A percentile compares a stretch with the other conserved stretches of the same genome.
phyloP scores from a whole-genome alignment of 2,329 filamentous ascomycete genomes.

The Sporothrix pseudoabietina region DNA sequence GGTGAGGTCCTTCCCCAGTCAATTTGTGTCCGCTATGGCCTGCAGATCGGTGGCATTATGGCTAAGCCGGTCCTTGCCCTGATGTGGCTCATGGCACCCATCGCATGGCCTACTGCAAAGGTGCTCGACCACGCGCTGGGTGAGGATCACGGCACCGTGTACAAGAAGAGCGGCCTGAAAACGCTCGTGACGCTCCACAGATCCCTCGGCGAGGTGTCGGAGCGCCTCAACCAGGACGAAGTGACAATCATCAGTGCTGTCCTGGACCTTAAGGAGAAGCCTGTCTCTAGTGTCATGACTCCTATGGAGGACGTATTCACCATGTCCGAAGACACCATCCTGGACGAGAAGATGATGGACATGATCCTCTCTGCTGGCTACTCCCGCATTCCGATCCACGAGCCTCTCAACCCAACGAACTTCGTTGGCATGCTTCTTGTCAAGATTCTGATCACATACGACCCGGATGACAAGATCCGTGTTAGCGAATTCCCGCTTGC shows the following conservation, averaged over 20 bases:
- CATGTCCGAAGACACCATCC: slow-evolving; percentile 89
- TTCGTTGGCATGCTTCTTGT: slow-evolving; percentile 98
- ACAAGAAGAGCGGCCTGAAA: slow-evolving; percentile 97
- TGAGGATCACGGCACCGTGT: slow-evolving; percentile 92
- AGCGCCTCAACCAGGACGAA: slow-evolving; percentile 93
- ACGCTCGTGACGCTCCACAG: slow-evolving; percentile 94
- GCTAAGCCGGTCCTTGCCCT: slow-evolving; percentile 80
- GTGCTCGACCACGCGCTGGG: slow-evolving; percentile 91
- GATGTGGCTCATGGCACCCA: slow-evolving; percentile 88
- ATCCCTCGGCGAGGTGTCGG: slow-evolving; percentile 80
- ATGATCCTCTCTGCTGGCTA: slow-evolving; percentile 90
- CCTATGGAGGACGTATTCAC: slow-evolving; percentile 97
- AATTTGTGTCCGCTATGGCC: slow-evolving; percentile 90
- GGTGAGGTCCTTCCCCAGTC: slow-evolving; percentile 96
- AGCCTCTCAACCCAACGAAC: slow-evolving; percentile 78
- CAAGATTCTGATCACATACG: slow-evolving; percentile 98
- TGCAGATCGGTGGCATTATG: slow-evolving; percentile 94
- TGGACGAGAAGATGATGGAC: slow-evolving; percentile 95
- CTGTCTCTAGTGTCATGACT: slow-evolving; percentile 95
- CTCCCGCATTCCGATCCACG: slow-evolving; percentile 92
- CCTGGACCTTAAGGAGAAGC: slow-evolving; percentile 92
- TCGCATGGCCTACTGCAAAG: slow-evolving; percentile 95
- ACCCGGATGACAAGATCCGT: slow-evolving; percentile 85
- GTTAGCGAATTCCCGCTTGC: slow-evolving; percentile 91
- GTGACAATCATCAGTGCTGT: slow-evolving; percentile 98